phyloP scores from a whole-genome alignment of 371 early-diverging fungal species.

The Haplosporangium sp. region DNA sequence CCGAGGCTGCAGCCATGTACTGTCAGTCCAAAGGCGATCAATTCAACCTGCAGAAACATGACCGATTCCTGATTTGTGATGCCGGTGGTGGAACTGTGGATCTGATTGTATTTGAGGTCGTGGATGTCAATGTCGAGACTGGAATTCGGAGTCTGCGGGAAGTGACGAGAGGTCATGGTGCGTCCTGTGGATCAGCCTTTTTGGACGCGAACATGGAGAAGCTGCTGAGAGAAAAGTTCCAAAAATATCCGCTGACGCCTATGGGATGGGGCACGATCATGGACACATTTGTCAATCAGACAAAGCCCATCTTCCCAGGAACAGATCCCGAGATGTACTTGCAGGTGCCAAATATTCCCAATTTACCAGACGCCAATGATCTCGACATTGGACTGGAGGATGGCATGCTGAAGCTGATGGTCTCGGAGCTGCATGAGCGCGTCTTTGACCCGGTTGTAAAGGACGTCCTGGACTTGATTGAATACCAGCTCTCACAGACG shows the following conservation, averaged over 20 bases:
- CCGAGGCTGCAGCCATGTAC: slow-evolving; percentile 68
- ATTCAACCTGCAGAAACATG: slow-evolving; percentile 61
- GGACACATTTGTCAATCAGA: slow-evolving; percentile 63
- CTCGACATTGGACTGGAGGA: slow-evolving; percentile 59
- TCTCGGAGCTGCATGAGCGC: slow-evolving; percentile 52
- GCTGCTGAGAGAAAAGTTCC: slow-evolving; percentile 48
- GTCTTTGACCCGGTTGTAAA: slow-evolving; percentile 74
- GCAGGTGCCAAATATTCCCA: slow-evolving; percentile 56
- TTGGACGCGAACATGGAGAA: slow-evolving; percentile 55
- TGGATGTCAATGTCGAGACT: slow-evolving; percentile 52
- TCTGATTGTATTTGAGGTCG: slow-evolving; percentile 59
- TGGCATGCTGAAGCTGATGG: slow-evolving; percentile 54
- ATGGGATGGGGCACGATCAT: slow-evolving; percentile 55
- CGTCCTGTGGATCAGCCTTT: slow-evolving; percentile 55
- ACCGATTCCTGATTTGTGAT: slow-evolving; percentile 73
- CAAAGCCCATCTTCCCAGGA: slow-evolving; percentile 44
- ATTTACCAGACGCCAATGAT: slow-evolving; percentile 60
- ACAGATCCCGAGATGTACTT: slow-evolving; percentile 51
- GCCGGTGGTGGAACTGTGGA: slow-evolving; percentile 77
- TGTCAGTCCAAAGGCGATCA: slow-evolving; percentile 67
- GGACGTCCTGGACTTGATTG: slow-evolving; percentile 68
- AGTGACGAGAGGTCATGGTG: slow-evolving; percentile 55
- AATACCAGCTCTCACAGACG: slow-evolving; percentile 65
- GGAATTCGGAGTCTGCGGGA: slow-evolving; percentile 59
- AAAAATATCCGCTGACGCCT: slow-evolving; percentile 47